phyloP scores from a whole-genome alignment of 495 filamentous ascomycete species.

The Daldinia grandis region DNA sequence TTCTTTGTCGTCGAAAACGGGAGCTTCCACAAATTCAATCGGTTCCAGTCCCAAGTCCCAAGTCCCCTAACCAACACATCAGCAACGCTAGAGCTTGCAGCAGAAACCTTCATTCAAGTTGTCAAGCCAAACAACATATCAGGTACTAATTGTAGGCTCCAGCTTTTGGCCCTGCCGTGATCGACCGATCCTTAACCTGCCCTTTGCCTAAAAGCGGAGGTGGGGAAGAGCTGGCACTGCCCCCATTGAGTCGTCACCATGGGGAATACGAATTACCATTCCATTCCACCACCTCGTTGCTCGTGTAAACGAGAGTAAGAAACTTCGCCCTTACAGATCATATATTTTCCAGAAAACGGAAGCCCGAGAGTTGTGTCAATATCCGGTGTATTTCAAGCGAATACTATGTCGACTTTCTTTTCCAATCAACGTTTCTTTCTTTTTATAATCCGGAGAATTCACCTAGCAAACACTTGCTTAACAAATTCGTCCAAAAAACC shows the following conservation, averaged over 20 bases:
- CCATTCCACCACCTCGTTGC: slow-evolving; percentile 15
- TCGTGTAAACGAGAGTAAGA: slow-evolving; percentile 12
- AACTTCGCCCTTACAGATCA: slow-evolving; percentile 11
- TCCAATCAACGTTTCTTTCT: neutral
- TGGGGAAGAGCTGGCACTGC: slow-evolving; percentile 34
- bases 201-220: slow-evolving; percentile 38
- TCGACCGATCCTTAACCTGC: slow-evolving; percentile 36
- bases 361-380: neutral
- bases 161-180: slow-evolving; percentile 26
- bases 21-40: slow-evolving; percentile 21
- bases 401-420: neutral
- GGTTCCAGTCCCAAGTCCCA: neutral
- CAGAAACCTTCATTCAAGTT: slow-evolving; percentile 6
- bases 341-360: neutral
- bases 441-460: neutral
- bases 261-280: slow-evolving; percentile 41
- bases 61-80: slow-evolving; percentile 28
- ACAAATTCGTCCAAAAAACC: neutral
- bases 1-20: slow-evolving; percentile 12
- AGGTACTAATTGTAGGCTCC: slow-evolving; percentile 8
- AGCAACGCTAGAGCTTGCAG: slow-evolving; percentile 26
- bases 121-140: neutral
- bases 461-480: neutral
- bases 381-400: neutral
- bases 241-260: slow-evolving; percentile 33